Conservation (phyloP, 176 grass and related monocot genomes). For the Juncus effusus region DNA sequence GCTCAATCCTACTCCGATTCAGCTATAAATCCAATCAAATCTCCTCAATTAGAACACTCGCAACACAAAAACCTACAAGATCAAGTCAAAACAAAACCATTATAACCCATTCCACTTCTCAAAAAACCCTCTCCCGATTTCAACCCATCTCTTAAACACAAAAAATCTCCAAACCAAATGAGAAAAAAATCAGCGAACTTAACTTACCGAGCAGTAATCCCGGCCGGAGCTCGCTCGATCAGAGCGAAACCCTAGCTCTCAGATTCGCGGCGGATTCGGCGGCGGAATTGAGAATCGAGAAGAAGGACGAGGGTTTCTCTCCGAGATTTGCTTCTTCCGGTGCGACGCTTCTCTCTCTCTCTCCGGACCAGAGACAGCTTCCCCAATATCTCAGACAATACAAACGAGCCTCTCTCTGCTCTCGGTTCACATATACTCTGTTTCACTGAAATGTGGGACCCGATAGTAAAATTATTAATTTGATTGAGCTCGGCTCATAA, state of each 20-base stretch:
- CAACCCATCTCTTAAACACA: neutral
- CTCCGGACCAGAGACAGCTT: constrained; percentile 21
- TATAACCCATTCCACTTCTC: neutral
- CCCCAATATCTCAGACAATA: constrained; percentile 26
- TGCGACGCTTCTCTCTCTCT: constrained; percentile 10
- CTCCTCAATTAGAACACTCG: constrained; percentile 10
- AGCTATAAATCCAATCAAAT: constrained; percentile 3
- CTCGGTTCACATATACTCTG: constrained; percentile 3
- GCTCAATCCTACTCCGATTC: neutral
- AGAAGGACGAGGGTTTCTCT: neutral
- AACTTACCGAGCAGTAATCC: neutral
- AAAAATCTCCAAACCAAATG: constrained; percentile 1
- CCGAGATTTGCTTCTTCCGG: constrained; percentile 21
- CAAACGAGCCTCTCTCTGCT: neutral
- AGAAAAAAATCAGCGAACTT: constrained; percentile 4
- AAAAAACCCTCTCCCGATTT: constrained; percentile 3
- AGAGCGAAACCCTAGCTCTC: constrained; percentile 22
- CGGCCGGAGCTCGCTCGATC: neutral
- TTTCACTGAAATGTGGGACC: constrained; percentile 10
- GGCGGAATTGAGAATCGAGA: constrained; percentile 10
- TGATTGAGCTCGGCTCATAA: no score
- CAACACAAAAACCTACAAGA: constrained; percentile 18
- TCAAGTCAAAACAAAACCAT: constrained; percentile 8
- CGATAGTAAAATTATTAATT: no score
- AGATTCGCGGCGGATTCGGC: constrained; percentile 7